Percentiles rank a stretch among this genome's conserved stretches.
Evolutionary conservation across 345 rosid genomes (phyloP).

Genomic region (Linum tenue): DNA sequence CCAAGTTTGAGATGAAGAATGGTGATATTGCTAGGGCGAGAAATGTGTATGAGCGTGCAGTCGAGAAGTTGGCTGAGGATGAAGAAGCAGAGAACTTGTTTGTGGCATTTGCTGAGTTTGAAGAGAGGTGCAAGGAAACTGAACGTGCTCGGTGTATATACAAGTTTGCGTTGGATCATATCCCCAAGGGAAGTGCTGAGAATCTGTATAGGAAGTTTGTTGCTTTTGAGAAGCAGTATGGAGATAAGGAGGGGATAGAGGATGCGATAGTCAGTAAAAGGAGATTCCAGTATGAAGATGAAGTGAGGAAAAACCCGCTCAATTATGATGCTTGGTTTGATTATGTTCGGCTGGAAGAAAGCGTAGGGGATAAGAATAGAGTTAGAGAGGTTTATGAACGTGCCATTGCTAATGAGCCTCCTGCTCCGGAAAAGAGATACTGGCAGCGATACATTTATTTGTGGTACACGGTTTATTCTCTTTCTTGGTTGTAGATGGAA

Average conservation of each 20-base stretch:
- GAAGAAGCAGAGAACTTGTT: conserved; percentile 76
- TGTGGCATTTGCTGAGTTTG: conserved; percentile 83
- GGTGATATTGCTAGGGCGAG: conserved; percentile 57
- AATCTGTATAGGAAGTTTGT: conserved; percentile 68
- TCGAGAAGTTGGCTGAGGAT: conserved; percentile 68
- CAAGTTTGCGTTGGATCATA: conserved; percentile 76
- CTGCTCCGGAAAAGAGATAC: conserved; percentile 74
- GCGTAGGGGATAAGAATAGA: conserved; percentile 55
- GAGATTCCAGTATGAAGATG: conserved; percentile 87
- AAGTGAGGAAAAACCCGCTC: conserved; percentile 68
- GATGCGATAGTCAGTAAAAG: conserved; percentile 88
- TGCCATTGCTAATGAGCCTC: conserved; percentile 79
- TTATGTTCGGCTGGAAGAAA: conserved; percentile 71
- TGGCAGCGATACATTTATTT: conserved; percentile 89
- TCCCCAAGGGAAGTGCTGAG: conserved; percentile 82
- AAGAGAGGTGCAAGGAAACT: conserved; percentile 68
- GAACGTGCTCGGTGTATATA: conserved; percentile 75
- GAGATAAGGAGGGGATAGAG: conserved; percentile 79
- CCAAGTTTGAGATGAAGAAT: conserved; percentile 81
- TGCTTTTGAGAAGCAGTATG: conserved; percentile 77
- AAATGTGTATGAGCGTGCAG: conserved; percentile 63
- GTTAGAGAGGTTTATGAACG: conserved; percentile 72
- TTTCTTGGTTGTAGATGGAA: not conserved
- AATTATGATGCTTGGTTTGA: conserved; percentile 86
- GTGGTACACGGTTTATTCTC: conserved; percentile 42